Base-by-base conservation (phyloP, 139 green algal species). In the Haematococcus sp. region DNA sequence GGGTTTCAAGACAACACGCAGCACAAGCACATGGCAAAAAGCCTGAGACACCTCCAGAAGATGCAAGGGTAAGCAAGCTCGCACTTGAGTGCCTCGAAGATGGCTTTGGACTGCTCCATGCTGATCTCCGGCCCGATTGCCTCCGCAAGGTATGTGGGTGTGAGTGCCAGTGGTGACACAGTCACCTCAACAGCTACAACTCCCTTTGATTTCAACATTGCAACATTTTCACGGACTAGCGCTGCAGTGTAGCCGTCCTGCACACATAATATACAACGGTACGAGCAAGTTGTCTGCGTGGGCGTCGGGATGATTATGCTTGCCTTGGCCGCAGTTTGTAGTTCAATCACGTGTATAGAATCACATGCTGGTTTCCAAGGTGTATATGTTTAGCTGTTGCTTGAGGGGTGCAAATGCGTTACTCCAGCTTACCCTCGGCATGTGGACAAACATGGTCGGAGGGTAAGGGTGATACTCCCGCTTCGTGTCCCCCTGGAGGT, bases 401-500 rank as follows among this genome's bases (percentile, higher is more conserved):
- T 49, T 49, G 11, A 11, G 11, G 11, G 40, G 7, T 49, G 40
- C 40, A 7, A 49, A 7, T 11, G 11, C 7, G 7, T 7, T 49
- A 19, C 11, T 49, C 40, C 40, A 19, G 40, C 40, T 49, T 19
- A 49, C 85, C 0, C 78, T 75, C 4, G 81, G 70, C 88, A 93
- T 93, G 78, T 92, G 85, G 25, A 90, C 70, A 65, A 91, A 87
- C 25, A 86, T 23, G 9, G 80, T 77, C 2, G 87, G 87, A 2
- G 88, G 88, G 69, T 84, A 90, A 7, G 19, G 40, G 23, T 60
- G 55, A 13, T 33, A 28, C 79, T 56, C 43, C 44, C 60, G 34
- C 27, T 19, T 44, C 17, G 1, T 69, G 15, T 65, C 28, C 73
- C 35, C 40, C 11, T 49, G 7, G 7, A 49, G 11, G 11, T 49